phyloP scores from a whole-genome alignment of 2,329 filamentous ascomycete species.

The Pseudogymnoascus sp. region DNA sequence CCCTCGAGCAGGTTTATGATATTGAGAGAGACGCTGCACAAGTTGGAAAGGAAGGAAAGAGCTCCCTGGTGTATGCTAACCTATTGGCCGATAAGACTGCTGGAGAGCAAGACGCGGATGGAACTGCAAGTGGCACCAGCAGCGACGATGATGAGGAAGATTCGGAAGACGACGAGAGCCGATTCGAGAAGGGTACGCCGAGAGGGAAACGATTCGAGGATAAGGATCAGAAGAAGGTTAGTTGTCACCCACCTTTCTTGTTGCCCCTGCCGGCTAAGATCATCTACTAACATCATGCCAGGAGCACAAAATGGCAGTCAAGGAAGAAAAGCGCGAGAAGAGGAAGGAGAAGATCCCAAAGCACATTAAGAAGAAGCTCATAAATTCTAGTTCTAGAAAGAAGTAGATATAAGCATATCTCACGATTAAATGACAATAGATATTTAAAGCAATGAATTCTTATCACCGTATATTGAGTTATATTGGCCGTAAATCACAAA shows the following conservation, averaged over 20 bases:
- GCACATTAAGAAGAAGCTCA: slow-evolving; percentile 83
- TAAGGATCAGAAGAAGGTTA: slow-evolving; percentile 76
- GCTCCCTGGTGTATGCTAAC: slow-evolving; percentile 76
- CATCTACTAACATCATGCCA: slow-evolving; percentile 22
- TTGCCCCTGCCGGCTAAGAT: neutral
- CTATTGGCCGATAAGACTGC: slow-evolving; percentile 65
- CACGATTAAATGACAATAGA: slow-evolving; percentile 8
- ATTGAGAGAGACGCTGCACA: slow-evolving; percentile 82
- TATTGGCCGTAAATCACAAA: neutral
- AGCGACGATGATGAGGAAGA: slow-evolving; percentile 33
- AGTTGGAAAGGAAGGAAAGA: slow-evolving; percentile 63
- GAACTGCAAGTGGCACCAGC: slow-evolving; percentile 32
- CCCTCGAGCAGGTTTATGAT: slow-evolving; percentile 91
- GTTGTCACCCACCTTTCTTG: slow-evolving; percentile 13
- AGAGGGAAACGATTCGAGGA: slow-evolving; percentile 82
- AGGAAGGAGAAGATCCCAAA: slow-evolving; percentile 95
- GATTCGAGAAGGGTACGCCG: slow-evolving; percentile 59
- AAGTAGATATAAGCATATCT: slow-evolving; percentile 46
- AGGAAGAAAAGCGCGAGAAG: slow-evolving; percentile 92
- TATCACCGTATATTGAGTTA: neutral
- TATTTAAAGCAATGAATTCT: neutral
- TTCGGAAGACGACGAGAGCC: slow-evolving; percentile 41
- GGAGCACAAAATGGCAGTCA: slow-evolving; percentile 81
- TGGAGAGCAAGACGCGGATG: slow-evolving; percentile 34
- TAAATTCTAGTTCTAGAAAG: slow-evolving; percentile 49